Evolutionary conservation across 257 asterid species (phyloP).

Genomic region (Jacaranda mimosifolia): DNA sequence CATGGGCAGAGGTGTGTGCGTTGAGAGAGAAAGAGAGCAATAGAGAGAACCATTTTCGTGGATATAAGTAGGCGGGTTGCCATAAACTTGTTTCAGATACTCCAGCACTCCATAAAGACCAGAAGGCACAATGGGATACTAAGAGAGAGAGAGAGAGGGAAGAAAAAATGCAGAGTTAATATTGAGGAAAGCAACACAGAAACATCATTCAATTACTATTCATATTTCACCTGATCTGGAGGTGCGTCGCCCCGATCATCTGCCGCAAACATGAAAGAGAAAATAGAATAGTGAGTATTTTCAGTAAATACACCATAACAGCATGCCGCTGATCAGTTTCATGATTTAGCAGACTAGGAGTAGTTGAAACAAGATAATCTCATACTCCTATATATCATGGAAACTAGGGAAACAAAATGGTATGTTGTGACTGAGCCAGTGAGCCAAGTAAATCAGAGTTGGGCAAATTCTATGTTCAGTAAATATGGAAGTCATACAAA

Average conservation of each 20-base stretch:
- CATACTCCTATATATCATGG: too few relatives aligned
- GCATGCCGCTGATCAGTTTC: neutral
- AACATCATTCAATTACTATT: neutral
- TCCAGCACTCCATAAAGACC: constrained; percentile 49
- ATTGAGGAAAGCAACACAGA: neutral
- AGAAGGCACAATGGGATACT: constrained; percentile 31
- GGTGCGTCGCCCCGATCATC: neutral
- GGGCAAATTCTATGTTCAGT: neutral
- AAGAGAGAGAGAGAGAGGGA: neutral
- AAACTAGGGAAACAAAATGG: too few relatives aligned
- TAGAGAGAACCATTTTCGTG: constrained; percentile 56
- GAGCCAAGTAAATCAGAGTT: neutral
- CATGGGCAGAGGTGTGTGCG: neutral
- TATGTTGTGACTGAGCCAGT: too few relatives aligned
- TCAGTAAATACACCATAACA: neutral
- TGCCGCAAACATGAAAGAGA: constrained; percentile 7
- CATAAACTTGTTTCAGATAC: constrained; percentile 41
- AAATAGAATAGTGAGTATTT: neutral
- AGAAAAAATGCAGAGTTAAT: neutral
- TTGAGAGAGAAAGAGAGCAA: neutral
- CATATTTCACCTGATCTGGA: constrained; percentile 31
- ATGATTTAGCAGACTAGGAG: neutral
- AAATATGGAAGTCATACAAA: constrained; percentile 40
- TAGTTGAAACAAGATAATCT: too few relatives aligned
- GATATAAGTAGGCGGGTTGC: constrained; percentile 50